Evolutionary conservation across 2,329 filamentous ascomycete genomes (phyloP), one percentile per base, ranked within the genome.

Genomic region (Colletotrichum australisinense): DNA sequence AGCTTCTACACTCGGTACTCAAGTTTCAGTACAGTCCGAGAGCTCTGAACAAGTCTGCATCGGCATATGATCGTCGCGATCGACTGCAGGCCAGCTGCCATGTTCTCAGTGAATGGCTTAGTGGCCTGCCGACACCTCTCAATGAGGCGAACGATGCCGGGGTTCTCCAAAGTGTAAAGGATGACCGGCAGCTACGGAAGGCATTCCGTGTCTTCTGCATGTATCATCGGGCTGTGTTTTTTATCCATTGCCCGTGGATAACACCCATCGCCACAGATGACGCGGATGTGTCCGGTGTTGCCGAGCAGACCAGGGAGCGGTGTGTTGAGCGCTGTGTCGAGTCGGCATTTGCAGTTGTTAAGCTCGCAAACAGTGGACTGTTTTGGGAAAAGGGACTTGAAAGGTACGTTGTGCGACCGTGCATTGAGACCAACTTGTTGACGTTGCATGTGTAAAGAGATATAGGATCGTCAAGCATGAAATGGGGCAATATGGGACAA

Each of bases 21-120:
- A 70, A 64, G 19, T 65, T 70, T 11, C 70, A 73, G 26, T 73
- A 73, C 46, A 73, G 67, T 22, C 70, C 70, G 4, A 38, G 66
- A 6, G 70, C 66, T 7, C 28, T 70, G 11, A 28, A 49, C 35
- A 73, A 62, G n/a, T 70, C 55, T 1, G 26, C 55, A 1, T 73
- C 70, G 0, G 60, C 59, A 22, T 57, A 56, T n/a, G 60, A 70
- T 6, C 64, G 58, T 9, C 65, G 66, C 3, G 69, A 72, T 14
- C 70, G 60, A 11, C 26, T 69, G 4, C 66, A 65, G 46, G 70
- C 70, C 26, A 73, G 70, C 12, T 65, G 46, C 8, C 66, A 62
- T n/a, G 70, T 69, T 4, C 70, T 73, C 22, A 52, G 65, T 12
- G 60, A 73, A 32, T 73, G 70, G 70, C 32, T 60, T 0, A 60